phyloP scores from a whole-genome alignment of 257 asterid species.

The Solanum peruvianum region DNA sequence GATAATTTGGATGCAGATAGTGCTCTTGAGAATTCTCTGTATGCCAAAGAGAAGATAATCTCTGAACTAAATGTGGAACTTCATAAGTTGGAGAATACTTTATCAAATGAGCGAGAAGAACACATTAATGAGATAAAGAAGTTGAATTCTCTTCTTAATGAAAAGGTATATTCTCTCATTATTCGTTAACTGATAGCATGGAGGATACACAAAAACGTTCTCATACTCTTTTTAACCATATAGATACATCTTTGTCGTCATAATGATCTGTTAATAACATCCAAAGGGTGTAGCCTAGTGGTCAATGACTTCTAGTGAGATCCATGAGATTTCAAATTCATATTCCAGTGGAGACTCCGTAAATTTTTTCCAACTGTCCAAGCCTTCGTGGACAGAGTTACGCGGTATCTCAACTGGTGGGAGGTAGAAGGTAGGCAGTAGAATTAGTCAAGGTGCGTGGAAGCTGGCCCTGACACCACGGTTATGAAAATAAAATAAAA shows the following conservation, averaged over 20 bases:
- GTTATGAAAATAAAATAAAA: neutral
- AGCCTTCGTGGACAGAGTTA: neutral
- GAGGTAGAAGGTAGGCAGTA: neutral
- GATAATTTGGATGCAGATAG: conserved; percentile 59
- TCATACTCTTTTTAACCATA: neutral
- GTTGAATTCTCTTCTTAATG: conserved; percentile 59
- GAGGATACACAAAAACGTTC: neutral
- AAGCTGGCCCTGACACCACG: neutral
- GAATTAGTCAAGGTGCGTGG: neutral
- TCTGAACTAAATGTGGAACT: conserved; percentile 90
- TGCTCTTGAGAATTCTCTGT: conserved; percentile 82
- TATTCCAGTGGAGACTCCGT: neutral
- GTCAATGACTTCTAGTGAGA: neutral
- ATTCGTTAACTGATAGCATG: neutral
- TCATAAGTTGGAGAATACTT: conserved; percentile 75
- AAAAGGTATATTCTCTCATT: conserved; percentile 43
- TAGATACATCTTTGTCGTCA: neutral
- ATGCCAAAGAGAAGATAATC: conserved; percentile 82
- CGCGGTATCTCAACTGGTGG: neutral
- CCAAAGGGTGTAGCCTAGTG: neutral
- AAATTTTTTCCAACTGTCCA: neutral
- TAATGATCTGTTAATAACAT: neutral
- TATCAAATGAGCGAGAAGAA: conserved; percentile 72
- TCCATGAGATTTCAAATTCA: neutral
- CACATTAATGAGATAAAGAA: conserved; percentile 82